Conservation (phyloP, 2,329 filamentous ascomycete species). For the Penicillium aurantiogriseum region DNA sequence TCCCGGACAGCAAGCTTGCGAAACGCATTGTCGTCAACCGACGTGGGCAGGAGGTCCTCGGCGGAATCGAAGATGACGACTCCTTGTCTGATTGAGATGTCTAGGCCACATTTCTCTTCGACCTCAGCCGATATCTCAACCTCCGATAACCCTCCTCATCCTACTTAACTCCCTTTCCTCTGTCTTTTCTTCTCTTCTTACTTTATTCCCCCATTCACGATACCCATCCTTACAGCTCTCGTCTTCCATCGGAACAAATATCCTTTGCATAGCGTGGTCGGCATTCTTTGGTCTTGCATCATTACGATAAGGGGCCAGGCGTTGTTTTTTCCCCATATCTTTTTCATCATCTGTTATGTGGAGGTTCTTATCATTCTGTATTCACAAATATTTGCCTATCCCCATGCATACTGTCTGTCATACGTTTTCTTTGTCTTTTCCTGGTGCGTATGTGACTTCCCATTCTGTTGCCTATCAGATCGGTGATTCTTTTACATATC, state of each 20-base stretch:
- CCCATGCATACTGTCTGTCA: conserved; percentile 6
- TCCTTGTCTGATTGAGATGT: conserved; percentile 27
- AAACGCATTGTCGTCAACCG: conserved; percentile 62
- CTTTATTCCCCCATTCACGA: conserved; percentile 32
- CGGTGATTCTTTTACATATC: conserved; percentile 6
- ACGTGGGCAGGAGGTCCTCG: conserved; percentile 38
- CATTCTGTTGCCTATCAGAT: conserved; percentile 7
- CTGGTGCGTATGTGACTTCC: conserved; percentile 9
- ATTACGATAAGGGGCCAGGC: conserved; percentile 34
- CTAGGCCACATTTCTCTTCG: neutral
- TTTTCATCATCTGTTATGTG: conserved; percentile 14
- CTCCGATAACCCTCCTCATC: neutral
- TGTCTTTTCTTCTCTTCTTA: conserved; percentile 17
- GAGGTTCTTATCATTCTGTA: conserved; percentile 10
- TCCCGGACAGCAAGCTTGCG: conserved; percentile 72
- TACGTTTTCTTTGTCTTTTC: conserved; percentile 11
- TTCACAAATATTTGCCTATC: conserved; percentile 7
- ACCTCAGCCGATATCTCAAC: neutral
- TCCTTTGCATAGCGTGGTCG: conserved; percentile 43
- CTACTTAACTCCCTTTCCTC: conserved; percentile 8
- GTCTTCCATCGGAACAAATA: conserved; percentile 27
- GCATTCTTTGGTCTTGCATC: conserved; percentile 35
- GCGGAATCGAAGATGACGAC: conserved; percentile 34
- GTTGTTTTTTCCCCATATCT: conserved; percentile 29
- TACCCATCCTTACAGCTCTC: conserved; percentile 38